Base-by-base conservation (phyloP, 495 filamentous ascomycete species). In the Penicillium cataractarum region DNA sequence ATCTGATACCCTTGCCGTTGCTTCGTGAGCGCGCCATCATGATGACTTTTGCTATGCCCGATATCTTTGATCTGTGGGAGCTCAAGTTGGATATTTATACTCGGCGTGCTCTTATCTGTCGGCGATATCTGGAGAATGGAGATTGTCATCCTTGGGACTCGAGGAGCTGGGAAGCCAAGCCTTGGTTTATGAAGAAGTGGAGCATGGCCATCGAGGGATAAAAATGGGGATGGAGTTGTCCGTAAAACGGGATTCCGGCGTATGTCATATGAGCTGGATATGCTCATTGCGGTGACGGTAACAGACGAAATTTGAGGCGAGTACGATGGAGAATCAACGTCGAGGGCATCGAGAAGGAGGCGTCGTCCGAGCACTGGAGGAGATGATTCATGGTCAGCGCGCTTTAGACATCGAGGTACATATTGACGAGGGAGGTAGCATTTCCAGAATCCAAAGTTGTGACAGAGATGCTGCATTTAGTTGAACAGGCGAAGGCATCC, bases 1-100 rank as follows among this genome's bases (percentile, higher is more conserved):
- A 82, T 52, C 54, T 83, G 12, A 71, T 83, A 10, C 79, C 80
- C 0, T 40, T 80, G n/a, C 80, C 80, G 0, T 46, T 61, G 1
- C 64, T 83, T 2, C 65, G 80, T 5, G 73, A 74, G 13, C 58
- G 77, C 2, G 75, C 71, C 0, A 79, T 83, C 3, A 51, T 51
- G 49, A 27, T 51, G 49, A 51, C 49, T 2, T 51, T 51, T 19
- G 49, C 49, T 4, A 27, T 51, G 22, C 49, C 49, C 2, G 49
- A 51, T 2, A 31, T 51, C 49, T 51, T 29, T 51, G 29, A 51
- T 29, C 49, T 51, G 10, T 31, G 24, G 22, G 49, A 51, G 6
- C 29, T 51, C n/a, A 51, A 51, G 26, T 31, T 29, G 49, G 49
- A 51, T 31, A 31, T 51, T 0, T 51, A 51, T 19, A 31, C 17